Percentiles rank a stretch among this genome's conserved stretches.
Evolutionary conservation across 805 yeast genomes (phyloP).

Genomic region (Lipomyces kockii): DNA sequence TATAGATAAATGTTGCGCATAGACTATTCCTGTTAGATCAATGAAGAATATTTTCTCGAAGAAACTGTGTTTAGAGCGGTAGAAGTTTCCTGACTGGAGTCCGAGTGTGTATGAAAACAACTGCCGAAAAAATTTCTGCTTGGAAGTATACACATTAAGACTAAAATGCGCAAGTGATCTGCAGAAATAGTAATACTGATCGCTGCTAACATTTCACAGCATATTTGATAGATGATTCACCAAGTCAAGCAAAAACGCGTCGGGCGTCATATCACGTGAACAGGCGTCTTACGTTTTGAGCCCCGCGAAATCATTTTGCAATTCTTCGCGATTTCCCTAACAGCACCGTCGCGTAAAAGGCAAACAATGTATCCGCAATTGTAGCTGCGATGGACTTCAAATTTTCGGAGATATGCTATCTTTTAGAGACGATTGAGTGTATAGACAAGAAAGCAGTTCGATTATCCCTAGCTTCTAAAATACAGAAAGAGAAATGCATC

Average conservation of each 20-base stretch:
- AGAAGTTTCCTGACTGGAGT: not conserved
- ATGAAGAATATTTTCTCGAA: no score
- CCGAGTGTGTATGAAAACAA: not conserved
- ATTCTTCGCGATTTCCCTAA: no score
- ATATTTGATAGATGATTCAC: not conserved
- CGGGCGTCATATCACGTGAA: not conserved
- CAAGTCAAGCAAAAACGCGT: not conserved
- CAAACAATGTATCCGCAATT: not conserved
- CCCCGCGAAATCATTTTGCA: not conserved
- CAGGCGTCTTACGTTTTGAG: not conserved
- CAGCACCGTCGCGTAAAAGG: no score
- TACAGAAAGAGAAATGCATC: not conserved
- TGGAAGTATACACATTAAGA: not conserved
- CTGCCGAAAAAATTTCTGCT: not conserved
- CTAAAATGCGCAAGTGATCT: not conserved
- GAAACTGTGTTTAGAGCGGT: no score
- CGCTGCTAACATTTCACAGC: no score
- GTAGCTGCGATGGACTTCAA: not conserved
- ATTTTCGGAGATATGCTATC: conserved; percentile 8
- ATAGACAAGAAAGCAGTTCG: not conserved
- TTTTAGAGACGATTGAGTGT: conserved; percentile 8
- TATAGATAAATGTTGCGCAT: not conserved
- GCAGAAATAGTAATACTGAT: not conserved
- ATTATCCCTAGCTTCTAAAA: not conserved
- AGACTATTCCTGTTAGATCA: no score